phyloP scores from a whole-genome alignment of 345 rosid species.

The rapeseed (Brassica napus) region DNA sequence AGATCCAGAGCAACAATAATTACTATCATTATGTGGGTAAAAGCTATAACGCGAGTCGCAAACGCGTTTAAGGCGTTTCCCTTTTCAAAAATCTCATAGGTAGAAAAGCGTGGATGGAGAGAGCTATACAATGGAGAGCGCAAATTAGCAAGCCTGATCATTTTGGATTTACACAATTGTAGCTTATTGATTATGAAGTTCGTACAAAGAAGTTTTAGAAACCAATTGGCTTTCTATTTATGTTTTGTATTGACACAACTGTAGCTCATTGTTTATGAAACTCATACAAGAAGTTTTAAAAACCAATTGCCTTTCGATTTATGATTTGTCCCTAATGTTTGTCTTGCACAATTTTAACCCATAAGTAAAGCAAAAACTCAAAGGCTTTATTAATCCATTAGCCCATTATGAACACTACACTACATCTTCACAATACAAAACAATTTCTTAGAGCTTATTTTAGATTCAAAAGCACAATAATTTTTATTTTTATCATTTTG shows the following conservation, averaged over 20 bases:
- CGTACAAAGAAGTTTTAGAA: background rate
- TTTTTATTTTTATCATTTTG: too few species aligned
- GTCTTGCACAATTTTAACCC: background rate
- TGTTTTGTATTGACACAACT: background rate
- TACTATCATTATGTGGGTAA: conserved; percentile 45
- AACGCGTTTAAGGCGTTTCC: conserved; percentile 28
- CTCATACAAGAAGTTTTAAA: background rate
- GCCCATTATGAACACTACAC: too few species aligned
- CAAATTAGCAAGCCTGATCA: conserved; percentile 18
- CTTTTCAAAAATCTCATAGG: background rate
- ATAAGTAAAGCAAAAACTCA: background rate
- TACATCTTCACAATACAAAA: background rate
- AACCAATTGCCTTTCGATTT: background rate
- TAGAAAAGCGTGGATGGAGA: background rate
- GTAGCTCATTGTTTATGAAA: conserved; percentile 6
- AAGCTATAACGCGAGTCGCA: conserved; percentile 30
- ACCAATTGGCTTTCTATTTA: background rate
- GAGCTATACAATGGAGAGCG: conserved; percentile 18
- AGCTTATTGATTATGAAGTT: conserved; percentile 1
- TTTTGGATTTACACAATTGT: background rate
- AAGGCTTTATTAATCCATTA: background rate
- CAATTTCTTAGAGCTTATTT: background rate
- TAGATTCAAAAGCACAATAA: too few species aligned
- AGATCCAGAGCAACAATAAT: conserved; percentile 42
- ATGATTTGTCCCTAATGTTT: background rate